phyloP scores from a whole-genome alignment of 1,139 yeast species.

The Debaryomyces coudertii region DNA sequence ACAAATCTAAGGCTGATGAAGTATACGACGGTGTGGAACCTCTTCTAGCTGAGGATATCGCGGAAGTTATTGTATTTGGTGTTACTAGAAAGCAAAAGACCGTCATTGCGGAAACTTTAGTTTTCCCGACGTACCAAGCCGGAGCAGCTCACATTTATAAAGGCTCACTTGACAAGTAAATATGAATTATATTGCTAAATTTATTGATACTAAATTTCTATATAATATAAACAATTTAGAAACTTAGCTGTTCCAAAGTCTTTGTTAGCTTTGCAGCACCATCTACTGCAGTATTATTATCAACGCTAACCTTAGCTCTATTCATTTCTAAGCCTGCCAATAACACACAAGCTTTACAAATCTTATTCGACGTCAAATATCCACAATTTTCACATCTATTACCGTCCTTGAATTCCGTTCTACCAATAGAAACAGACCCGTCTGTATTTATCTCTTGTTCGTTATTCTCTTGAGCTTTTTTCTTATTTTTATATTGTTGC shows the following conservation, averaged over 20 bases:
- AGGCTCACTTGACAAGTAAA: conserved; percentile 15
- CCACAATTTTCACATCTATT: conserved; percentile 89
- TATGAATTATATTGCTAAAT: background rate
- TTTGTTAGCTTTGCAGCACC: conserved; percentile 75
- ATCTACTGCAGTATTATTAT: conserved; percentile 49
- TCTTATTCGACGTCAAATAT: conserved; percentile 80
- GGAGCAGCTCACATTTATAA: conserved; percentile 58
- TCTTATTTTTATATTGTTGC: conserved; percentile 33
- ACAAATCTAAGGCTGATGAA: conserved; percentile 41
- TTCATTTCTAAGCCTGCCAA: conserved; percentile 81
- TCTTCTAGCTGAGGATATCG: conserved; percentile 50
- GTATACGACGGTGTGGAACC: conserved; percentile 53
- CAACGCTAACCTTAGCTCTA: conserved; percentile 63
- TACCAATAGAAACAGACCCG: conserved; percentile 55
- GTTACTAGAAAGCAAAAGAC: conserved; percentile 51
- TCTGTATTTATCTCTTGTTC: conserved; percentile 60
- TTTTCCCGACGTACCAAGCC: conserved; percentile 55
- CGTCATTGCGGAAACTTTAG: conserved; percentile 53
- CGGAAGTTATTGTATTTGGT: conserved; percentile 54
- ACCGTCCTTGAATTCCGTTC: conserved; percentile 53
- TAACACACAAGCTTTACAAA: conserved; percentile 92
- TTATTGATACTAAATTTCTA: background rate
- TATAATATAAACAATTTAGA: conserved; percentile 32
- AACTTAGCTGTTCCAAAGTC: conserved; percentile 65
- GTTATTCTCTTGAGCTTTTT: conserved; percentile 18